phyloP scores from a whole-genome alignment of 164 flowering plant genomes.

The Umbilicus rupestris region DNA sequence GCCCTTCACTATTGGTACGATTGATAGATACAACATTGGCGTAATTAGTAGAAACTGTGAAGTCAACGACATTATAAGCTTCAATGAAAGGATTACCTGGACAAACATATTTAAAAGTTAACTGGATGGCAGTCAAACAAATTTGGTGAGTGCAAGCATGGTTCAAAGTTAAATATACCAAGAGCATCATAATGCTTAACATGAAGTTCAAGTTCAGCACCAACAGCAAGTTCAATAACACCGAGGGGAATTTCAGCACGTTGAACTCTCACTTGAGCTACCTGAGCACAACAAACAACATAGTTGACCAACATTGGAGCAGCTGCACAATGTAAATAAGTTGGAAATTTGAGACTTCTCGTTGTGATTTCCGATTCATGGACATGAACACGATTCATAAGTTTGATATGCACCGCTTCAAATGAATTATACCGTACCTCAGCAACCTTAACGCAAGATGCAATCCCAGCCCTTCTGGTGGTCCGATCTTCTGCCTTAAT shows the following conservation, averaged over 20 bases:
- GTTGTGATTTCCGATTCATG: not conserved
- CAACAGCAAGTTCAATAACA: slow-evolving; percentile 51
- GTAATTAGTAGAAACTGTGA: slow-evolving; percentile 52
- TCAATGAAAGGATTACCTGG: slow-evolving; percentile 73
- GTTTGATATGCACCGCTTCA: not conserved
- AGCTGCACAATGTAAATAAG: not conserved
- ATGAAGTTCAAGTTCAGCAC: slow-evolving; percentile 48
- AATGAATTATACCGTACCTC: slow-evolving; percentile 37
- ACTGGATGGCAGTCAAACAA: not conserved
- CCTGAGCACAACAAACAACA: slow-evolving; percentile 28
- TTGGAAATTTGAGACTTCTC: not conserved
- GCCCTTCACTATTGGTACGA: slow-evolving; percentile 21
- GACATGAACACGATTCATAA: not conserved
- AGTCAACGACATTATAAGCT: slow-evolving; percentile 42
- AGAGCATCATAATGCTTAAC: slow-evolving; percentile 46
- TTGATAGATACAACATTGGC: slow-evolving; percentile 51
- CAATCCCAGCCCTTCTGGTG: slow-evolving; percentile 64
- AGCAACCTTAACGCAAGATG: slow-evolving; percentile 75
- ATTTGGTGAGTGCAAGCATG: not conserved
- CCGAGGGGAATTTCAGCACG: slow-evolving; percentile 25
- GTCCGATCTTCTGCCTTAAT: slow-evolving; percentile 72
- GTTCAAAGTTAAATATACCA: slow-evolving; percentile 31
- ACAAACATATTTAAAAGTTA: slow-evolving; percentile 6
- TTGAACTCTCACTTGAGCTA: slow-evolving; percentile 57
- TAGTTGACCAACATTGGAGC: not conserved